Conservation (phyloP, 2,329 filamentous ascomycete species). For the Paraphaeosphaeria minitans region DNA sequence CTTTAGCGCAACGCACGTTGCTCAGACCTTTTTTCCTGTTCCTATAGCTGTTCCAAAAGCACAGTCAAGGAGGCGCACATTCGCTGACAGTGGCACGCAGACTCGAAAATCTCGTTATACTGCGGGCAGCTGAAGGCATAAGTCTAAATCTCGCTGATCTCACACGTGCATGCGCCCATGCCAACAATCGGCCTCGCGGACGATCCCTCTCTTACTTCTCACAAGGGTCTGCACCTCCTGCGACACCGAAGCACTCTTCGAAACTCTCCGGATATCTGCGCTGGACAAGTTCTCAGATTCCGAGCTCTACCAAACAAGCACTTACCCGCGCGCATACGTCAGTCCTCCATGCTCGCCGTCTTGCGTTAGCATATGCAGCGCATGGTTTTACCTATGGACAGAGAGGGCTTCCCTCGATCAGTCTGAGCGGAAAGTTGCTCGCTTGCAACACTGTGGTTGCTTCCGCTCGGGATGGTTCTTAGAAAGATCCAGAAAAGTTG, state of each 20-base stretch:
- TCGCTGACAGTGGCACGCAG: neutral
- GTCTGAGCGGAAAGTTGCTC: neutral
- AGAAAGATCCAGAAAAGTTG: neutral
- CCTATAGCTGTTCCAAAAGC: neutral
- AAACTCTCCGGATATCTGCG: neutral
- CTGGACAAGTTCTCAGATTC: neutral
- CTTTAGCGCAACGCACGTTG: no score
- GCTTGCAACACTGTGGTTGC: neutral
- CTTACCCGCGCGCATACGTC: neutral
- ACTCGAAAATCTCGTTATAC: neutral
- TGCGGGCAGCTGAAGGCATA: neutral
- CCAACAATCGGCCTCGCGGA: neutral
- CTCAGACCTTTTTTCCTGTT: neutral
- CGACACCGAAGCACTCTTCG: neutral
- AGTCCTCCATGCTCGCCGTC: neutral
- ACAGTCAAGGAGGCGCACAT: neutral
- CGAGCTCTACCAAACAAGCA: neutral
- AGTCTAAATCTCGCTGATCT: neutral
- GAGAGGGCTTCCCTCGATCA: neutral
- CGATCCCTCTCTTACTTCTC: neutral
- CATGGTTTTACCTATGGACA: no score
- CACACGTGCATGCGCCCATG: neutral
- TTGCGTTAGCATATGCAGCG: neutral
- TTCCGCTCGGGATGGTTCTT: neutral
- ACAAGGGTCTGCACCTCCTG: neutral